Percentiles rank a stretch among this genome's conserved stretches.
Conservation (phyloP, 805 yeast species). For the Sugiyamaella smithiae region DNA sequence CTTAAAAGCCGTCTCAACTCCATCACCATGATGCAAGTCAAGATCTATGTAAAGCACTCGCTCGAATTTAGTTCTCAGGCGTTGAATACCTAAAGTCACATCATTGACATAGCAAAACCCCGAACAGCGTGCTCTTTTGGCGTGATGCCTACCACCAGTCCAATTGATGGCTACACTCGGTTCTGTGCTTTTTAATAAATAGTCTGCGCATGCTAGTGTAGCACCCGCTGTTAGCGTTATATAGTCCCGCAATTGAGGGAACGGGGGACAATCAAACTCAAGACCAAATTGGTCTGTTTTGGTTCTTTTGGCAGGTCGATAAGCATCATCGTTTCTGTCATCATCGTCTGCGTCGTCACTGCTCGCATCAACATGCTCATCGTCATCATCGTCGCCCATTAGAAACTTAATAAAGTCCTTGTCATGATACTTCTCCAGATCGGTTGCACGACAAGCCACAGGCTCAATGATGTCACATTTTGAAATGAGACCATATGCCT, state of each 20-base stretch:
- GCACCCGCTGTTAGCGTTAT: conserved; percentile 53
- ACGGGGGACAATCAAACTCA: conserved; percentile 61
- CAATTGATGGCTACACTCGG: conserved; percentile 54
- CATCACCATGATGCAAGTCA: conserved; percentile 81
- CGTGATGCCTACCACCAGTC: conserved; percentile 82
- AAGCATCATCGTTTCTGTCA: conserved; percentile 8
- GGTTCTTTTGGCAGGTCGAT: not conserved
- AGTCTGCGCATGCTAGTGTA: conserved; percentile 49
- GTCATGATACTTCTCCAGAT: conserved; percentile 52
- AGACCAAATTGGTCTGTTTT: conserved; percentile 43
- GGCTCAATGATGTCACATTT: conserved; percentile 31
- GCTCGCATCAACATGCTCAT: conserved; percentile 1
- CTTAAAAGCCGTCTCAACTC: conserved; percentile 65
- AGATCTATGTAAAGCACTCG: conserved; percentile 62
- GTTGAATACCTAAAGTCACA: conserved; percentile 52
- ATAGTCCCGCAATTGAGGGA: conserved; percentile 52
- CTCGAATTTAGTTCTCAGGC: conserved; percentile 45
- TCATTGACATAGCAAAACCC: conserved; percentile 79
- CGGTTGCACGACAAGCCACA: conserved; percentile 35
- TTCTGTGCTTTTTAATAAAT: conserved; percentile 24
- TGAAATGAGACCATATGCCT: conserved; percentile 40
- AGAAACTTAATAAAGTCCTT: conserved; percentile 41
- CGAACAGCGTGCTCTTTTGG: conserved; percentile 50
- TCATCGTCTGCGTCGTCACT: conserved; percentile 11
- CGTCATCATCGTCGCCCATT: conserved; percentile 19